Base-by-base conservation (phyloP, 306 rosid genomes). In the Quercus cerris region DNA sequence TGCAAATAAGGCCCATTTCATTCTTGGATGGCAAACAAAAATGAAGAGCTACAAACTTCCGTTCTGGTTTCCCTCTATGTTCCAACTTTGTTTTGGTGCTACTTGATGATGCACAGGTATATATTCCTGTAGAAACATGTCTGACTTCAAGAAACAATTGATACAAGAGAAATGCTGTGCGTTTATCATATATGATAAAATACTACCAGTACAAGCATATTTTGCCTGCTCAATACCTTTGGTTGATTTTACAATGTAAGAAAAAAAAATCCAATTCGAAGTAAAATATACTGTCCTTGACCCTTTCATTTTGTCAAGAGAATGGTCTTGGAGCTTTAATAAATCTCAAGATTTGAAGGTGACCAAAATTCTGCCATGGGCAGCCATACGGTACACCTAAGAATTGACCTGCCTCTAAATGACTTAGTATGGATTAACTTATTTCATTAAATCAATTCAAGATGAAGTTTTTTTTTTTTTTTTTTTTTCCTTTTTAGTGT, bases 31-130 rank as follows among this genome's bases (percentile, higher is more conserved):
- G 52, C 28, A 35, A 35, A 67, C 8, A 19, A 19, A 67, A 68
- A 25, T 22, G 52, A 19, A 22, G 41, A 25, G 31, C 46, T 52
- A 78, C 46, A 64, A 76, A 56, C 35, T 63, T 76, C 41, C 31
- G 30, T 57, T 69, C 23, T 75, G 64, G 77, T 57, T 80, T 55
- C 59, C 79, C 72, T 77, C 78, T 31, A 44, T 66, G 33, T 58
- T 56, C 75, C 87, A 83, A 51, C 79, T 70, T 73, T 81, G 81
- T 30, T 31, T 59, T 35, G 89, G 44, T 75, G 80, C 81, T 70
- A 82, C 88, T 67, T 79, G 82, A 38, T 82, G 63, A 18, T 76
- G 86, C 70, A 10, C 46, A 30, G 81, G 86, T 28, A 54, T 75
- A 78, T 79, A 83, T 28, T 82, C 82, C 88, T 82, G 78, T 81